Conservation (phyloP, 768 basidiomycete species). For the Russula sp. region DNA sequence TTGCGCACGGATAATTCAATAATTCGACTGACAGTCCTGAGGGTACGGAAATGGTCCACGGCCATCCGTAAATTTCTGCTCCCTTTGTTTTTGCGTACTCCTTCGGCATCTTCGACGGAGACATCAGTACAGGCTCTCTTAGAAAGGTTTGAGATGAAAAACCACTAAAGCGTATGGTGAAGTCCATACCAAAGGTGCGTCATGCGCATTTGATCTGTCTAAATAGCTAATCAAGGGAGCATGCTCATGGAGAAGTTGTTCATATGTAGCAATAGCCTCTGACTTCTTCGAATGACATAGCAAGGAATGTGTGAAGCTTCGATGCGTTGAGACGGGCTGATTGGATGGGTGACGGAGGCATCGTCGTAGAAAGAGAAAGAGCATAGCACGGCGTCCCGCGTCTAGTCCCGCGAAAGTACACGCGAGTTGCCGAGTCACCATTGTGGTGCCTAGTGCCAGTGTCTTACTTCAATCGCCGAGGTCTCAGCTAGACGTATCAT, state of each 20-base stretch:
- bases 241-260: constrained; percentile 14
- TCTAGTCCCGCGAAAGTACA: too few species aligned
- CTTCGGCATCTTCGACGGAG: neutral
- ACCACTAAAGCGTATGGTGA: neutral
- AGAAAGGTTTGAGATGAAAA: neutral
- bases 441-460: too few species aligned
- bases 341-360: neutral
- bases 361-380: constrained; percentile 13
- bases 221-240: constrained; percentile 8
- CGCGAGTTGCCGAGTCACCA: too few species aligned
- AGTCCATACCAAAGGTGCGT: constrained; percentile 1
- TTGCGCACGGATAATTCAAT: neutral
- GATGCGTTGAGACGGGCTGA: neutral
- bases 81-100: neutral
- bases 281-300: constrained; percentile 5
- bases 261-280: constrained; percentile 4
- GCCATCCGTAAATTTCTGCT: neutral
- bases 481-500: constrained; percentile 3
- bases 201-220: neutral
- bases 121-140: neutral
- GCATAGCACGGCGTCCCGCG: neutral
- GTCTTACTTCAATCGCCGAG: too few species aligned
- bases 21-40: constrained; percentile 11
- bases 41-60: neutral
- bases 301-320: neutral